Evolutionary conservation across 345 rosid genomes (phyloP).

Genomic region (Gynandropsis gynandra): DNA sequence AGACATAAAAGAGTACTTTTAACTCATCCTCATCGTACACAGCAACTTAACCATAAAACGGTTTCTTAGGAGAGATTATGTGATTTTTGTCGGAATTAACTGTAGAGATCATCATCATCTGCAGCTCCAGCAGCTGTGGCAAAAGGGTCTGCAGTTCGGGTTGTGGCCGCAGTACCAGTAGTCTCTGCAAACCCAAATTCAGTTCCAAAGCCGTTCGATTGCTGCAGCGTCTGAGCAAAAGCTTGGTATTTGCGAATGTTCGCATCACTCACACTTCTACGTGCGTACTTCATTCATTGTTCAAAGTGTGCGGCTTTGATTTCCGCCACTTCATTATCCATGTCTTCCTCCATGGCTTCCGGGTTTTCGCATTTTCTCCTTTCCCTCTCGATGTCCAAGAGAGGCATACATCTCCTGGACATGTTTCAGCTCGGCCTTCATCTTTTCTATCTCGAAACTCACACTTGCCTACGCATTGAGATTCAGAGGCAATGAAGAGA

Average conservation of each 20-base stretch:
- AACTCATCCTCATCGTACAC: no score
- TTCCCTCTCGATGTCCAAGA: slow-evolving; percentile 93
- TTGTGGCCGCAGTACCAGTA: slow-evolving; percentile 45
- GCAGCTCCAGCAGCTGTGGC: slow-evolving; percentile 53
- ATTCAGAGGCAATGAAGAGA: no score
- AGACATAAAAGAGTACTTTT: no score
- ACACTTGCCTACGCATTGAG: no score
- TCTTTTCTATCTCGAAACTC: no score
- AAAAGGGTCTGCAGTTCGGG: slow-evolving; percentile 60
- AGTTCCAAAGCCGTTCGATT: slow-evolving; percentile 77
- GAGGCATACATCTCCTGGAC: no score
- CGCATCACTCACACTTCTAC: slow-evolving; percentile 89
- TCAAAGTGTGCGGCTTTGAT: slow-evolving; percentile 80
- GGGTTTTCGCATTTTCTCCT: slow-evolving; percentile 74
- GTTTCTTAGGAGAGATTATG: no score
- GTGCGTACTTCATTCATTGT: slow-evolving; percentile 88
- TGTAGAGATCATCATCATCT: slow-evolving; percentile 85
- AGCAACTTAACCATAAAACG: no score
- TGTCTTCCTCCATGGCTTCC: slow-evolving; percentile 94
- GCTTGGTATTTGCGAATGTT: slow-evolving; percentile 92
- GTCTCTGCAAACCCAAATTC: slow-evolving; percentile 71
- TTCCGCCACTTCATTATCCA: no score
- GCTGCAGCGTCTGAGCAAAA: slow-evolving; percentile 96
- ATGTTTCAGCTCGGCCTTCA: no score
- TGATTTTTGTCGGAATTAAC: no score